A percentile compares a stretch with the other conserved stretches of the same genome.
Conservation (phyloP, 805 yeast genomes). For the Jamesozyma spencerorum region DNA sequence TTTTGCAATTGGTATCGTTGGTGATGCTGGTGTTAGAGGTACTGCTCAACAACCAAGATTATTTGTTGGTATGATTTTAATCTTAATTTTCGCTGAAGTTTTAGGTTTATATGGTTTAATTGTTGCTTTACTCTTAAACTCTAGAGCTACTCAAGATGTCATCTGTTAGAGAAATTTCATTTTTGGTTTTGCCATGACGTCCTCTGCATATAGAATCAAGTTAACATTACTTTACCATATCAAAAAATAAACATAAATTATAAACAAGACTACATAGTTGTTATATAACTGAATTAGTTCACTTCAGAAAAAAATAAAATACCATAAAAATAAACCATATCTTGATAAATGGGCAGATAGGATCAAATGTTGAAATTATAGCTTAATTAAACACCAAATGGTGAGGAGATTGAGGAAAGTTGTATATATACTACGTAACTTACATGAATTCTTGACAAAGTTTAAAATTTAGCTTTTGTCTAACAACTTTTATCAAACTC, state of each 20-base stretch:
- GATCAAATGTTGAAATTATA: background rate
- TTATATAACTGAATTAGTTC: no score
- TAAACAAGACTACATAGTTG: no score
- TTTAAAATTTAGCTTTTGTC: constrained; percentile 21
- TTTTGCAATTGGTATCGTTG: constrained; percentile 97
- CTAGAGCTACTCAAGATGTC: constrained; percentile 93
- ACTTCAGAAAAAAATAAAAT: no score
- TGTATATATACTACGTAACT: background rate
- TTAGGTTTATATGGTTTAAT: constrained; percentile 97
- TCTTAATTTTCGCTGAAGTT: constrained; percentile 97
- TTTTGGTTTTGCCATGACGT: background rate
- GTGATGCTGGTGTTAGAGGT: constrained; percentile 99
- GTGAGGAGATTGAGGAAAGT: background rate
- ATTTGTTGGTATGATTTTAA: constrained; percentile 96
- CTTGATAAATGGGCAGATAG: background rate
- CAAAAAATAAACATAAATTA: no score
- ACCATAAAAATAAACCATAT: no score
- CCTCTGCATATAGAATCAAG: background rate
- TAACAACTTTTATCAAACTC: constrained; percentile 13
- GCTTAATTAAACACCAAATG: background rate
- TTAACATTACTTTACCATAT: background rate
- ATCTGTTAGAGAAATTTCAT: constrained; percentile 42
- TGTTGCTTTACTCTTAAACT: constrained; percentile 95
- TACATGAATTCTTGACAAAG: constrained; percentile 27
- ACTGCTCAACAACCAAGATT: constrained; percentile 97